phyloP scores from a whole-genome alignment of 768 basidiomycete genomes.

The Tylopilus vinaceipallidus region DNA sequence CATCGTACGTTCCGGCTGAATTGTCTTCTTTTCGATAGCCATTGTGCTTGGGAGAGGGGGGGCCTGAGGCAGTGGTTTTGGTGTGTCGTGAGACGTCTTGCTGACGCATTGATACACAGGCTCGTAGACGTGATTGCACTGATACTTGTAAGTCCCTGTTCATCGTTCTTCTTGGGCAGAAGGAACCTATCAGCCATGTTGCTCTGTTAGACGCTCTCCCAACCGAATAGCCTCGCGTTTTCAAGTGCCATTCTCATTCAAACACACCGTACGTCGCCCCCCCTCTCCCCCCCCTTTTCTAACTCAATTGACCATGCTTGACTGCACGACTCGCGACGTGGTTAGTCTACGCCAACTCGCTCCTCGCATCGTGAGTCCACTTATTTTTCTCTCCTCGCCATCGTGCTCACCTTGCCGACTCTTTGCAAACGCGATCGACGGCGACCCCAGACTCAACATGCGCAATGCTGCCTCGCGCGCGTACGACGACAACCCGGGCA shows the following conservation, averaged over 20 bases:
- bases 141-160: conserved; percentile 15
- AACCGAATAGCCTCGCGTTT: conserved; percentile 20
- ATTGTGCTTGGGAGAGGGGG: too few species aligned
- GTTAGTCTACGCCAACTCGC: conserved; percentile 30
- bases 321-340: too few species aligned
- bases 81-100: background rate
- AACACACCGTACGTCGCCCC: conserved; percentile 22
- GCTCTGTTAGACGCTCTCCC: conserved; percentile 17
- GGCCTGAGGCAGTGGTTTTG: background rate
- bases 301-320: too few species aligned
- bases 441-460: conserved; percentile 23
- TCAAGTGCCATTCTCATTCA: conserved; percentile 23
- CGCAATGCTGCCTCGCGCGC: conserved; percentile 20
- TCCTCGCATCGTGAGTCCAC: conserved; percentile 26
- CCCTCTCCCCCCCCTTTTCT: background rate
- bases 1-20: conserved; percentile 25
- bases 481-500: conserved; percentile 1
- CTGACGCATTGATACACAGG: conserved; percentile 6
- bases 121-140: conserved; percentile 27
- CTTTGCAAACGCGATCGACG: background rate
- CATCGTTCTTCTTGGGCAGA: too few species aligned
- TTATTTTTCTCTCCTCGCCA: background rate
- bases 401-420: background rate
- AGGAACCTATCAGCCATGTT: too few species aligned
- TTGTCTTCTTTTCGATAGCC: background rate